These are phyloP conservation scores for Pyrus betulifolia DNA, from an alignment of 306 rosid species.

Conservation along the genomic window DNA sequence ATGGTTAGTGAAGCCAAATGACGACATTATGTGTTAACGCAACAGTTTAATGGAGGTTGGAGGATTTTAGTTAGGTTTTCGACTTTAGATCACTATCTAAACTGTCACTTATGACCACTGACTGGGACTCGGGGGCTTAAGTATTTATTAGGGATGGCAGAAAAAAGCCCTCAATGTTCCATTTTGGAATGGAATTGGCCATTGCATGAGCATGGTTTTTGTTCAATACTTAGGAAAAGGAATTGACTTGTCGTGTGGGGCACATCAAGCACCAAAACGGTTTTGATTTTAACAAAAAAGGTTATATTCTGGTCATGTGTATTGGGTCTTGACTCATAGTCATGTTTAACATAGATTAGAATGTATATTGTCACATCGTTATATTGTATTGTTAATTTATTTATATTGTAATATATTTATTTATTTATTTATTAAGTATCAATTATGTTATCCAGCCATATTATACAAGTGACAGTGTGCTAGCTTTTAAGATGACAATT, in stretches of 20 bases:
- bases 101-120: neutral
- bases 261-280: neutral
- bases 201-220: neutral
- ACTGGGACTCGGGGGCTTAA: neutral
- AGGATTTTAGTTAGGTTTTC: neutral
- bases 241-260: neutral
- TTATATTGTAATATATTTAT: neutral
- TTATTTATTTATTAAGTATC: too few species aligned
- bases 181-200: neutral
- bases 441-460: too few species aligned
- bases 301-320: neutral
- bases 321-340: neutral
- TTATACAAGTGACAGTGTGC: too few species aligned
- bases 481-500: too few species aligned
- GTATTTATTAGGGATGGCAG: neutral
- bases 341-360: neutral
- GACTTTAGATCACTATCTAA: neutral
- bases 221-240: neutral
- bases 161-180: neutral
- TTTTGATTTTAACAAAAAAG: neutral
- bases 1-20: slow-evolving; percentile 1
- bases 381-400: neutral
- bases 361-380: neutral
- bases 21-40: slow-evolving; percentile 5
- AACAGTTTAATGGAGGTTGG: neutral